Conservation (phyloP, 768 basidiomycete species). For the Tylopilus rubrobrunneus region DNA sequence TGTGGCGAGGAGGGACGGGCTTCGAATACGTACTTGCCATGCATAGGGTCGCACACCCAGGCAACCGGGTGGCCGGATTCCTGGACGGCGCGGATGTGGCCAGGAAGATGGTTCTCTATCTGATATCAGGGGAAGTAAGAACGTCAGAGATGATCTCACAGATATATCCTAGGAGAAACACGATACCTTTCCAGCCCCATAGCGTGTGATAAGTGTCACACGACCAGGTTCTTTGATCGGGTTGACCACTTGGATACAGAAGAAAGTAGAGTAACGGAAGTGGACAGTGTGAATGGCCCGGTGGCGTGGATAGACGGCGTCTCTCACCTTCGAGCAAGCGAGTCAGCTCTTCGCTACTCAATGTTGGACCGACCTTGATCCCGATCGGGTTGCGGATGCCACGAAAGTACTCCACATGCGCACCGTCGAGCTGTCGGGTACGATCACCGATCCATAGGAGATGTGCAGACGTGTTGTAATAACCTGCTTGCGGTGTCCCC, state of each 20-base stretch:
- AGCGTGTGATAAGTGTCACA: conserved; percentile 89
- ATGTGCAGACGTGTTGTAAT: conserved; percentile 91
- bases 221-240: conserved; percentile 77
- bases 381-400: conserved; percentile 93
- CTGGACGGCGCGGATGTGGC: conserved; percentile 80
- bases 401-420: conserved; percentile 93
- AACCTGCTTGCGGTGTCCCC: conserved; percentile 29
- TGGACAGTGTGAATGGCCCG: neutral
- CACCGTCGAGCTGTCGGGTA: conserved; percentile 86
- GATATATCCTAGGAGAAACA: neutral
- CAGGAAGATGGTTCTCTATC: conserved; percentile 72
- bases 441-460: conserved; percentile 98
- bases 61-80: conserved; percentile 79
- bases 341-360: conserved; percentile 75
- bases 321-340: conserved; percentile 68
- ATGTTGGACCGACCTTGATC: conserved; percentile 91
- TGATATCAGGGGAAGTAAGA: conserved; percentile 25
- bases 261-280: neutral
- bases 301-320: neutral
- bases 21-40: conserved; percentile 76
- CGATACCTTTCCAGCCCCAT: conserved; percentile 79
- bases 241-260: conserved; percentile 64
- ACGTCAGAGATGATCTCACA: neutral
- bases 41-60: conserved; percentile 98
- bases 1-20: neutral